Evolutionary conservation across 1,139 yeast species (phyloP).

Genomic region (Nakaseomyces kungkrabaensis): DNA sequence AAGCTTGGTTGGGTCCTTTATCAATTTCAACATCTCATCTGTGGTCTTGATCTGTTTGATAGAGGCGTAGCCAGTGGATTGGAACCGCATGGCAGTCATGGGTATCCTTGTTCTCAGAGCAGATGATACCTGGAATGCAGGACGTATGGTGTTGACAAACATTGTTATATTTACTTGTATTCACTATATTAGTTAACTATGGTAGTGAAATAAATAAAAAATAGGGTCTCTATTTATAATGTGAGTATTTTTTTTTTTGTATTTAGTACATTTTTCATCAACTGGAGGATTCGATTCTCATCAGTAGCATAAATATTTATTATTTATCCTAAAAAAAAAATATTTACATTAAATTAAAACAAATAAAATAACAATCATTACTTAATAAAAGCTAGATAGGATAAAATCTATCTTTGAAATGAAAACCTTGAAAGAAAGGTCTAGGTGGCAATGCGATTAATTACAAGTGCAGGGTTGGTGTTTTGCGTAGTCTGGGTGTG

Average conservation of each 20-base stretch:
- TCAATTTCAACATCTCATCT: slow-evolving; percentile 38
- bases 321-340: background rate
- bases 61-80: slow-evolving; percentile 8
- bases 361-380: too few species aligned
- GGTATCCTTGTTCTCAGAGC: background rate
- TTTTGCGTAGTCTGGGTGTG: background rate
- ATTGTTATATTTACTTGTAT: background rate
- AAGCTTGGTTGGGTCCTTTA: slow-evolving; percentile 33
- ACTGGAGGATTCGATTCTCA: background rate
- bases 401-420: too few species aligned
- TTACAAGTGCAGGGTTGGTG: background rate
- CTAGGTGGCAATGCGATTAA: background rate
- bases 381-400: too few species aligned
- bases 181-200: background rate
- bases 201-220: too few species aligned
- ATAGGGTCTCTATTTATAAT: too few species aligned
- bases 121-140: background rate
- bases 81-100: slow-evolving; percentile 1
- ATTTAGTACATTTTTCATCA: too few species aligned
- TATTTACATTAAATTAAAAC: background rate
- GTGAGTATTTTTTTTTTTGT: background rate
- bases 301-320: background rate
- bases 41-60: slow-evolving; percentile 15
- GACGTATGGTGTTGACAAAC: background rate
- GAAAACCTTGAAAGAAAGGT: too few species aligned